Conservation (phyloP, 73 alveolate species). For the Tetrahymena borealis region DNA sequence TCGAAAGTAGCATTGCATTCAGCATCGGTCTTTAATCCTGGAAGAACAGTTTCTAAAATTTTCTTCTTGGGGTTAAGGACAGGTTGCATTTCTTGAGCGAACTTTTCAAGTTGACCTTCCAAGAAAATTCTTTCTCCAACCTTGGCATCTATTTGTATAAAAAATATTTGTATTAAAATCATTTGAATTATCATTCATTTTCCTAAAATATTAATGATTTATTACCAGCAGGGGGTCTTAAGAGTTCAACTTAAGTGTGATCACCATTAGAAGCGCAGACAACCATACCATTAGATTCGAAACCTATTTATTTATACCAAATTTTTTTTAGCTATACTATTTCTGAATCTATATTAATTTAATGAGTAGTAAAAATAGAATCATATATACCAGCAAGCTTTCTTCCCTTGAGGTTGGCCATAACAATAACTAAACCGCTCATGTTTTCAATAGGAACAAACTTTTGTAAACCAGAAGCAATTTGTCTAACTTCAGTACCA, state of each 20-base stretch:
- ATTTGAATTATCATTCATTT: not conserved
- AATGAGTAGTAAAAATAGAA: no score
- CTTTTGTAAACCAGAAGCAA: slow-evolving; percentile 89
- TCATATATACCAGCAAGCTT: slow-evolving; percentile 65
- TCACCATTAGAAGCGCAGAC: slow-evolving; percentile 66
- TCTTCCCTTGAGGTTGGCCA: slow-evolving; percentile 85
- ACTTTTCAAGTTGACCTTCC: slow-evolving; percentile 33
- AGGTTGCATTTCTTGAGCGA: slow-evolving; percentile 32
- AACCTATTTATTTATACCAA: slow-evolving; percentile 43
- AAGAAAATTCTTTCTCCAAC: slow-evolving; percentile 77
- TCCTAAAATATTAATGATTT: not conserved
- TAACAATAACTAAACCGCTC: slow-evolving; percentile 81
- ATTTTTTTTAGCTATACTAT: not conserved
- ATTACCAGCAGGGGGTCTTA: slow-evolving; percentile 91
- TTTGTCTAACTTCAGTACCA: slow-evolving; percentile 88
- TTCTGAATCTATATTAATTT: not conserved
- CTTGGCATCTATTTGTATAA: not conserved
- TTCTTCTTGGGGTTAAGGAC: slow-evolving; percentile 61
- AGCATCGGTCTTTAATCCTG: slow-evolving; percentile 11
- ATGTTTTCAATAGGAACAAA: slow-evolving; percentile 82
- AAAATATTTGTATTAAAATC: not conserved
- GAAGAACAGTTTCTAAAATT: slow-evolving; percentile 22
- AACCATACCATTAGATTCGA: slow-evolving; percentile 94
- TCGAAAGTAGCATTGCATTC: slow-evolving; percentile 38
- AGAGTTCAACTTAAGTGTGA: slow-evolving; percentile 70